Base-by-base conservation (phyloP, 1,139 yeast species). In the Starmera stellimalicola region DNA sequence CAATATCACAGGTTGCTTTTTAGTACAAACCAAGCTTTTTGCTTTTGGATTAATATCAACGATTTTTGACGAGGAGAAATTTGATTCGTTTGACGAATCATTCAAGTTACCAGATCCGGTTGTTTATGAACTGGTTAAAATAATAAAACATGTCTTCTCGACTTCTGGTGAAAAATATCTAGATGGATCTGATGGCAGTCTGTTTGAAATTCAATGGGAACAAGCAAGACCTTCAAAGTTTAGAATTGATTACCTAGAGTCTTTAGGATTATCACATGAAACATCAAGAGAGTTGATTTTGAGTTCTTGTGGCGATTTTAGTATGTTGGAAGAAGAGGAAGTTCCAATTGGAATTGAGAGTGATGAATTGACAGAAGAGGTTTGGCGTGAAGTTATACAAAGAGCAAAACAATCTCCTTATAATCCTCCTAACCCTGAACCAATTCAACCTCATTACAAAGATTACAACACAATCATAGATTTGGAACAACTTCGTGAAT, bases 201-300 rank as follows among this genome's bases (percentile, higher is more conserved):
- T 68, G 30, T 62, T 65, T 33, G 70, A 73, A 7, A 57, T 77
- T 22, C 54, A 62, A 14, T 64, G 73, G 58, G 56, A 59, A 27
- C 63, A 65, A 28, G 72, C 74, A 4, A 53, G 65, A 5, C 77
- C 78, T 9, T 68, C 82, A 0, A 58, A 61, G n/a, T 62, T 62
- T 8, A 70, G 73, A 43, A 53, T 70, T 7, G 62, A 65, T 6
- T 73, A 69, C 40, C 54, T 78, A 32, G 51, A 53, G 8, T 51
- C 55, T 1, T 45, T 65, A n/a, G 82, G 81, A 1, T 44, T 73
- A 33, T 30, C 61, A 1, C 62, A 57, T 12, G 45, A 51, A 0
- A 60, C 59, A 19, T 75, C 76, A 0, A 45, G 57, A 5, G 63
- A 62, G 20, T 53, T 63, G 18, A 55, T 70, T 36, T 50, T 57